These are phyloP conservation scores for Fistulifera solaris DNA, from an alignment of 108 stramenopile genomes.

Conservation along the genomic window DNA sequence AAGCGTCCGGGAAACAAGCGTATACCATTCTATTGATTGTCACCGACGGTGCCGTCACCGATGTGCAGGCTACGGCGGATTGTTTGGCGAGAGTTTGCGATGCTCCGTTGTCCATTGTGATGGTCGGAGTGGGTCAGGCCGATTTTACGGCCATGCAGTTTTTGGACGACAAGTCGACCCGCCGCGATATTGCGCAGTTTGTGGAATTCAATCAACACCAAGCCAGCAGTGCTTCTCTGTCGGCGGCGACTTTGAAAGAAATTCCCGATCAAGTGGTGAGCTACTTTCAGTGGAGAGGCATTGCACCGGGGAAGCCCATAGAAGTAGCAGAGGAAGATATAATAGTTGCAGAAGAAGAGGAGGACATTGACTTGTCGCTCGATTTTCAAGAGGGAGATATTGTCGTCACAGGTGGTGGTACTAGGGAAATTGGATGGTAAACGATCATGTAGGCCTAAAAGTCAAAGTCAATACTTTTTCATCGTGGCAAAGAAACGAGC, in stretches of 20 bases:
- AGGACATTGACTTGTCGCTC: conserved; percentile 33
- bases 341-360: conserved; percentile 13
- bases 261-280: conserved; percentile 60
- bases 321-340: conserved; percentile 29
- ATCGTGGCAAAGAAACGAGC: too few relatives aligned
- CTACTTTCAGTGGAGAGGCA: conserved; percentile 38
- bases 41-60: conserved; percentile 83
- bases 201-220: conserved; percentile 49
- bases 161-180: conserved; percentile 41
- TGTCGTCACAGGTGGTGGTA: conserved; percentile 24
- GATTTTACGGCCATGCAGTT: conserved; percentile 71
- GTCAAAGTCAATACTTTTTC: neutral
- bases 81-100: conserved; percentile 29
- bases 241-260: conserved; percentile 50
- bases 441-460: neutral
- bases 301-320: conserved; percentile 17
- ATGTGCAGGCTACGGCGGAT: conserved; percentile 63
- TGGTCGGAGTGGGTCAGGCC: conserved; percentile 76
- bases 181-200: conserved; percentile 78
- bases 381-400: conserved; percentile 33
- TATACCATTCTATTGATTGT: conserved; percentile 82
- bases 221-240: conserved; percentile 27
- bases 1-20: conserved; percentile 17
- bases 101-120: conserved; percentile 62
- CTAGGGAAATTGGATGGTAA: conserved; percentile 8